Evolutionary conservation across 176 grass and related monocot genomes (phyloP).

Genomic region (Carex myosuroides): DNA sequence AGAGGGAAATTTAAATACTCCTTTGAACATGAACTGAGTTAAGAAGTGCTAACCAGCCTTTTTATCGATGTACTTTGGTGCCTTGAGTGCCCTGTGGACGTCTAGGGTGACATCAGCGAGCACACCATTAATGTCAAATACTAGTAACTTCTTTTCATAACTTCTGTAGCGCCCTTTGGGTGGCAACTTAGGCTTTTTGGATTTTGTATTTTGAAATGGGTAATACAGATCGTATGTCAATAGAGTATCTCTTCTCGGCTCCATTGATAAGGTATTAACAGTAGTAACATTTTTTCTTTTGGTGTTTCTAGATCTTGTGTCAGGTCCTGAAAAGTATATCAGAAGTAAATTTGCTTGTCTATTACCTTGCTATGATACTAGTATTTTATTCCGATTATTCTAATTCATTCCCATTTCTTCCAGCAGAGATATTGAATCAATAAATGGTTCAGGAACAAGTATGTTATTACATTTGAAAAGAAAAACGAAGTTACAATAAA

Average conservation of each 20-base stretch:
- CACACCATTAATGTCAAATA: constrained; percentile 22
- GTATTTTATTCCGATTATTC: background rate
- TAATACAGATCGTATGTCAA: background rate
- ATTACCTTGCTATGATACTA: background rate
- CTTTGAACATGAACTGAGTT: background rate
- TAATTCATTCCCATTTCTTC: background rate
- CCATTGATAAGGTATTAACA: constrained; percentile 25
- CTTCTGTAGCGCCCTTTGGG: background rate
- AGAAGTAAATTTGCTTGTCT: background rate
- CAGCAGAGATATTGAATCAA: background rate
- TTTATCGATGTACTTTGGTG: constrained; percentile 21
- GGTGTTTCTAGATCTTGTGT: background rate
- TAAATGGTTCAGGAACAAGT: background rate
- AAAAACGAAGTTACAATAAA: background rate
- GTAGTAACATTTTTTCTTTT: constrained; percentile 15
- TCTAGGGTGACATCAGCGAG: constrained; percentile 23
- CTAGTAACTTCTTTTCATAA: constrained; percentile 19
- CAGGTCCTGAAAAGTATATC: background rate
- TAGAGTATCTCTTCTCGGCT: constrained; percentile 5
- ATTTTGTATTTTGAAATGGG: constrained; percentile 3
- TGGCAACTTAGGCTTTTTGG: background rate
- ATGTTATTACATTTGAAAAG: background rate
- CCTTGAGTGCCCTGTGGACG: constrained; percentile 2
- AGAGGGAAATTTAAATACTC: background rate
- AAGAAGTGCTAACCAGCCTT: constrained; percentile 22